These are phyloP conservation scores for Iris macrosiphon DNA, from an alignment of 106 monocot species.

Conservation along the genomic window DNA sequence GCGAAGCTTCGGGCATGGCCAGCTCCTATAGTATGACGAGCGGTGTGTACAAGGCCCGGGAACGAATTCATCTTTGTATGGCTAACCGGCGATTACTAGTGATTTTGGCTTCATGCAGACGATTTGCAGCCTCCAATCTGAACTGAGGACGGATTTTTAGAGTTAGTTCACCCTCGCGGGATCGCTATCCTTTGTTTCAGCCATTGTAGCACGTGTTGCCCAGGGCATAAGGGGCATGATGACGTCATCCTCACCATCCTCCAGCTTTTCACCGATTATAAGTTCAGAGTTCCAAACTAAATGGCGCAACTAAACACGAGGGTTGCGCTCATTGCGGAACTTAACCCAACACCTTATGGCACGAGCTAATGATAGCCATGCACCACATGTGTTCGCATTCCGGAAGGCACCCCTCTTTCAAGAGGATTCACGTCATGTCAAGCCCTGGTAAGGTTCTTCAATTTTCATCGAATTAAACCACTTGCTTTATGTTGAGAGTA, in stretches of 20 bases:
- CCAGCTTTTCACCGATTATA: neutral
- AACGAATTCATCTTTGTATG: constrained; percentile 10
- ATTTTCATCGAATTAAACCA: constrained; percentile 7
- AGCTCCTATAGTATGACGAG: neutral
- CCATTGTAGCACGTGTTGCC: neutral
- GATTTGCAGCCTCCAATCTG: constrained; percentile 6
- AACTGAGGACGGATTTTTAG: constrained; percentile 4
- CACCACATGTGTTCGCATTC: neutral
- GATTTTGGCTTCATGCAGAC: constrained; percentile 9
- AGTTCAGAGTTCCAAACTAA: neutral
- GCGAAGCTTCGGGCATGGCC: too few relatives aligned
- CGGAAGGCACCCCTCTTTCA: neutral
- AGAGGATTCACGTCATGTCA: constrained; percentile 7
- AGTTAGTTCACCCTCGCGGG: too few relatives aligned
- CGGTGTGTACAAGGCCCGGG: constrained; percentile 8
- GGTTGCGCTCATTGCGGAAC: neutral
- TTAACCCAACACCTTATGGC: neutral
- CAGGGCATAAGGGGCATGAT: neutral
- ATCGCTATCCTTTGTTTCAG: neutral
- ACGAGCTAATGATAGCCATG: neutral
- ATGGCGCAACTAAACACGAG: neutral
- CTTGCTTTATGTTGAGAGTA: too few relatives aligned
- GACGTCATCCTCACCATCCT: neutral
- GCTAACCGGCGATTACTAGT: constrained; percentile 9
- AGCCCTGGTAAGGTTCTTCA: neutral